phyloP scores from a whole-genome alignment of 2,329 filamentous ascomycete genomes.

The Penicillium psychrosexuale region DNA sequence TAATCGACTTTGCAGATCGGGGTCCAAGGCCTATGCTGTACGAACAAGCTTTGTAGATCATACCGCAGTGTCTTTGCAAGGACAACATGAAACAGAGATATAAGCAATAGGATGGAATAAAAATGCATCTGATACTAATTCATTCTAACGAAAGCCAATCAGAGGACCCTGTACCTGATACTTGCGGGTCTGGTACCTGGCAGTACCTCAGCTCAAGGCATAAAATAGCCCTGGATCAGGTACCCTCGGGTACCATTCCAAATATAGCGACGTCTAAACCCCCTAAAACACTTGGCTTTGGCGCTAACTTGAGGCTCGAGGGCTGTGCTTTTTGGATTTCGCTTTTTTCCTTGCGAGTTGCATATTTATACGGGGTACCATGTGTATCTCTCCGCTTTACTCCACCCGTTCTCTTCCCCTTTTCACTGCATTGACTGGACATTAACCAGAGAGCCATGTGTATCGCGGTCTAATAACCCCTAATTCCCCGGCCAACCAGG shows the following conservation, averaged over 20 bases:
- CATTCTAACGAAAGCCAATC: not conserved
- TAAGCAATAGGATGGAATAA: not conserved
- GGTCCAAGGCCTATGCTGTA: not conserved
- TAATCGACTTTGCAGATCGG: not conserved
- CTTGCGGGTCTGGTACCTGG: not conserved
- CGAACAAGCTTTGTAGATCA: not conserved
- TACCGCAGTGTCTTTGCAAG: not conserved
- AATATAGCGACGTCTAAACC: conserved; percentile 4
- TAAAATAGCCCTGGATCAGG: not conserved
- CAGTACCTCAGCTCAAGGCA: not conserved
- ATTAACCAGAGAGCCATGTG: not conserved
- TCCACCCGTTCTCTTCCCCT: not conserved
- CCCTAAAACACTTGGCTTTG: conserved; percentile 21
- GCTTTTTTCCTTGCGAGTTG: not conserved
- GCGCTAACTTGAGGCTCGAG: conserved; percentile 8
- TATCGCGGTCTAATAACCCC: not conserved
- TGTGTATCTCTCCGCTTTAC: not conserved
- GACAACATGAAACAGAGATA: not conserved
- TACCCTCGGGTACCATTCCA: conserved; percentile 6
- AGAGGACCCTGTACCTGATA: not conserved
- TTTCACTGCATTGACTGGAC: not conserved
- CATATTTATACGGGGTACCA: not conserved
- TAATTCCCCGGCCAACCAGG: not conserved
- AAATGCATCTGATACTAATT: no score
- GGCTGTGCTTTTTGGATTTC: conserved; percentile 1